Evolutionary conservation across 768 basidiomycete genomes (phyloP).

Genomic region (Pulveroboletus sp.): DNA sequence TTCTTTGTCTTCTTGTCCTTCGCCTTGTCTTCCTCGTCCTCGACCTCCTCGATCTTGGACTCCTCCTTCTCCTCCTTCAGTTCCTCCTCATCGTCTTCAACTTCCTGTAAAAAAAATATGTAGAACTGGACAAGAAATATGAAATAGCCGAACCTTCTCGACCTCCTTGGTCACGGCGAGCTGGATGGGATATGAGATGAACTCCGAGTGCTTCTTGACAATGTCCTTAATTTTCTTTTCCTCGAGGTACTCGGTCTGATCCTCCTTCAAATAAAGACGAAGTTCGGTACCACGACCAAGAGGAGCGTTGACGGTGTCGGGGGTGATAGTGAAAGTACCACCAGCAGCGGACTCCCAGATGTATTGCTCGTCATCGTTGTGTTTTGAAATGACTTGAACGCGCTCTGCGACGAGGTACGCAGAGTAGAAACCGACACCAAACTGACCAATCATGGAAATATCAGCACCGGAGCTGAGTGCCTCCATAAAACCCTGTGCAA

Average conservation of each 20-base stretch:
- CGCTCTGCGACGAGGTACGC: conserved; percentile 98
- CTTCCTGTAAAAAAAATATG: conserved; percentile 51
- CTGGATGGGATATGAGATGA: conserved; percentile 99
- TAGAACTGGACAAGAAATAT: not conserved
- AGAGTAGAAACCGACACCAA: conserved; percentile 99
- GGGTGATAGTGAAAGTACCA: conserved; percentile 98
- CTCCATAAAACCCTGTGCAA: conserved; percentile 93
- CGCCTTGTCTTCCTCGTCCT: conserved; percentile 77
- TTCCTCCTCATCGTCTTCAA: conserved; percentile 78
- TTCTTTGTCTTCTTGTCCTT: conserved; percentile 94
- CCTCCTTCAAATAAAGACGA: conserved; percentile 93
- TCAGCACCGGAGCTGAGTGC: conserved; percentile 86
- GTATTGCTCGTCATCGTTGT: conserved; percentile 99
- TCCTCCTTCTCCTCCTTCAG: conserved; percentile 68
- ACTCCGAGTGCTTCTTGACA: conserved; percentile 99
- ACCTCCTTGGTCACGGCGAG: conserved; percentile 98
- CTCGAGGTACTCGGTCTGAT: conserved; percentile 98
- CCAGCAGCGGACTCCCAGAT: conserved; percentile 99
- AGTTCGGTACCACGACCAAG: conserved; percentile 94
- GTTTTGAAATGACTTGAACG: conserved; percentile 98
- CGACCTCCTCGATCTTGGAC: conserved; percentile 77
- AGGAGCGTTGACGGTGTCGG: conserved; percentile 82
- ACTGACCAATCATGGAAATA: conserved; percentile 97
- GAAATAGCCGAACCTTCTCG: conserved; percentile 71
- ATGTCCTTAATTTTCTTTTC: conserved; percentile 99